A percentile compares a stretch with the other conserved stretches of the same genome.
phyloP scores from a whole-genome alignment of 805 yeast genomes.

The Spathaspora sp. region DNA sequence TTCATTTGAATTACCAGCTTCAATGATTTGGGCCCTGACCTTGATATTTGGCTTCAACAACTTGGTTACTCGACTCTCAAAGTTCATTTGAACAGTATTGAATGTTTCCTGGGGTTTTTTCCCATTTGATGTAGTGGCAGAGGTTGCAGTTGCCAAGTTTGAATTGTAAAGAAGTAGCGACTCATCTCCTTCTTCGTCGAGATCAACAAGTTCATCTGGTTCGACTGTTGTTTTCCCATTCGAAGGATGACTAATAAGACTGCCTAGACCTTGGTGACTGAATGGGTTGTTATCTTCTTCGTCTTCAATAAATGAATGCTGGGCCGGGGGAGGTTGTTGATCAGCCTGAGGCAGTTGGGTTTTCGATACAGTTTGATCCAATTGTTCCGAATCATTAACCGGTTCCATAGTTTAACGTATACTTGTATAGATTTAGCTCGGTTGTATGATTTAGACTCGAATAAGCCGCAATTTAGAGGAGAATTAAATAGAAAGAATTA shows the following conservation, averaged over 20 bases:
- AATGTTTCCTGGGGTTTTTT: conserved; percentile 10
- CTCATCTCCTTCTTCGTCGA: conserved; percentile 21
- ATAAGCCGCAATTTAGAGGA: background rate
- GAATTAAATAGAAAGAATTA: background rate
- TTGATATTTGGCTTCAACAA: conserved; percentile 27
- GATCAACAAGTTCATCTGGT: conserved; percentile 3
- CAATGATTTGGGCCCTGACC: conserved; percentile 49
- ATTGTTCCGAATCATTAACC: background rate
- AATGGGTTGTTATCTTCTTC: conserved; percentile 39
- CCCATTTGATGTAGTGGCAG: background rate
- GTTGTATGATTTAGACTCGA: background rate
- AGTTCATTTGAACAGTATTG: conserved; percentile 27
- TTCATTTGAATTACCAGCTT: conserved; percentile 84
- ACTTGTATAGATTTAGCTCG: background rate
- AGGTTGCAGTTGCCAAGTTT: conserved; percentile 2
- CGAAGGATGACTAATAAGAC: conserved; percentile 14
- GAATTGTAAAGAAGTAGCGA: conserved; percentile 27
- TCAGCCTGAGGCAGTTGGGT: background rate
- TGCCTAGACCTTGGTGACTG: conserved; percentile 15
- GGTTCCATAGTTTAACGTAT: background rate
- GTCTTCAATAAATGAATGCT: conserved; percentile 8
- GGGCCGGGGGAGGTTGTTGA: background rate
- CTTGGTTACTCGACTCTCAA: conserved; percentile 34
- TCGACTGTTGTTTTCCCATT: background rate
- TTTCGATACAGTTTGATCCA: background rate